Evolutionary conservation across 768 basidiomycete genomes (phyloP).

Genomic region (Butyriboletus loyo): DNA sequence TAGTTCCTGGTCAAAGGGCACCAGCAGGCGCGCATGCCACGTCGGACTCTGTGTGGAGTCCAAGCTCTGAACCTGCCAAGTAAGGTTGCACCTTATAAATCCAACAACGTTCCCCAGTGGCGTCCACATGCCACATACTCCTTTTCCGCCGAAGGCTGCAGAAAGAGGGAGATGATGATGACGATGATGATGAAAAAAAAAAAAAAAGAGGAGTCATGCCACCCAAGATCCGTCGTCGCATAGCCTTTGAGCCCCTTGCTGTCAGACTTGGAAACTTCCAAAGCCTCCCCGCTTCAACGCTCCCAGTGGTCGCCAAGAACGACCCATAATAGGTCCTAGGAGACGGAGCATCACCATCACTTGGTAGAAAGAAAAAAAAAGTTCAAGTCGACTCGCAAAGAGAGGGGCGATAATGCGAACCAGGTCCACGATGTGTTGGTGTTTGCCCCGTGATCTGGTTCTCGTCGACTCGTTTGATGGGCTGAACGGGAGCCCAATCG

Average conservation of each 20-base stretch:
- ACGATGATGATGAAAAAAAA: no score
- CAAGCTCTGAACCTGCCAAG: background rate
- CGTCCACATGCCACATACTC: background rate
- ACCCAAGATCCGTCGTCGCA: background rate
- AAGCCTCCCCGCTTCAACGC: background rate
- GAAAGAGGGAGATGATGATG: no score
- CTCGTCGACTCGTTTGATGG: background rate
- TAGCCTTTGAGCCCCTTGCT: background rate
- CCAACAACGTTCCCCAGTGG: no score
- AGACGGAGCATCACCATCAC: no score
- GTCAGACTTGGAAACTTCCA: background rate
- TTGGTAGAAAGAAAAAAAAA: background rate
- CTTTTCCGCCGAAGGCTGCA: background rate
- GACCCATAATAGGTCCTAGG: background rate
- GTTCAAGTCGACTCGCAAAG: background rate
- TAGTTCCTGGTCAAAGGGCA: background rate
- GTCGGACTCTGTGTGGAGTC: background rate
- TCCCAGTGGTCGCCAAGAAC: background rate
- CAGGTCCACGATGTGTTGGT: background rate
- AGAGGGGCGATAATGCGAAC: background rate
- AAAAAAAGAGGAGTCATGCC: background rate
- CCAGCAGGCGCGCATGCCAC: background rate
- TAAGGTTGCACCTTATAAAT: background rate
- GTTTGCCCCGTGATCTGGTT: background rate
- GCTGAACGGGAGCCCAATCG: background rate